Percentiles rank a stretch among this genome's conserved stretches.
These are phyloP conservation scores for Nicotiana otophora DNA, from an alignment of 257 asterid species.

Conservation along the genomic window DNA sequence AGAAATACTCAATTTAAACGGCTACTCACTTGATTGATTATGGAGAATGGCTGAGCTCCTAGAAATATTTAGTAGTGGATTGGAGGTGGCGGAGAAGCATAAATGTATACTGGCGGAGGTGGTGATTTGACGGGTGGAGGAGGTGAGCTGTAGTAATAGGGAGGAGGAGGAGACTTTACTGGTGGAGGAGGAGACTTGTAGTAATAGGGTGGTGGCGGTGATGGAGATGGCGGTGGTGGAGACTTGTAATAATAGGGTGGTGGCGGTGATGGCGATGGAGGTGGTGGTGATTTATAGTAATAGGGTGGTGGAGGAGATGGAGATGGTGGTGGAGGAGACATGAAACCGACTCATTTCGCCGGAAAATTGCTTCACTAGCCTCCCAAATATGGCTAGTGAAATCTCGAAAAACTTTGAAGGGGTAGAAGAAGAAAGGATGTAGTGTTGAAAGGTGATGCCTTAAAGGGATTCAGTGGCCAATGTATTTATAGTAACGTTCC, in stretches of 20 bases:
- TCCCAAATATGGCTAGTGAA: background rate
- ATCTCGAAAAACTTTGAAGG: background rate
- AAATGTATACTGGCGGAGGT: background rate
- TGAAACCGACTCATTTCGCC: background rate
- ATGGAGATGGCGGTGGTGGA: too few species aligned
- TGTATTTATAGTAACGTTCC: background rate
- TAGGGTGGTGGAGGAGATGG: too few species aligned
- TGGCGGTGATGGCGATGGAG: too few species aligned
- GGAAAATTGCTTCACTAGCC: background rate
- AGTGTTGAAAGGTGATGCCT: background rate
- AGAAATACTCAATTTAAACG: background rate
- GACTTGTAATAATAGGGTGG: too few species aligned
- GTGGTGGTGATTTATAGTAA: too few species aligned
- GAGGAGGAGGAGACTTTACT: background rate
- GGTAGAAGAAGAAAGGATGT: background rate
- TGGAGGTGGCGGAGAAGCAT: conserved; percentile 1
- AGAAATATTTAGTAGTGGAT: conserved; percentile 7
- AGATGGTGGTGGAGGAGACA: too few species aligned
- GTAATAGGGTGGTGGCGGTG: too few species aligned
- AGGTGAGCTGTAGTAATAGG: background rate
- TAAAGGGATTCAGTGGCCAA: background rate
- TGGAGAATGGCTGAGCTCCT: background rate
- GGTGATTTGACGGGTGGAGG: background rate
- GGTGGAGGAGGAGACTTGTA: too few species aligned
- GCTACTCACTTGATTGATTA: conserved; percentile 10